Conservation (phyloP, 495 filamentous ascomycete genomes). For the Daldinia grandis region DNA sequence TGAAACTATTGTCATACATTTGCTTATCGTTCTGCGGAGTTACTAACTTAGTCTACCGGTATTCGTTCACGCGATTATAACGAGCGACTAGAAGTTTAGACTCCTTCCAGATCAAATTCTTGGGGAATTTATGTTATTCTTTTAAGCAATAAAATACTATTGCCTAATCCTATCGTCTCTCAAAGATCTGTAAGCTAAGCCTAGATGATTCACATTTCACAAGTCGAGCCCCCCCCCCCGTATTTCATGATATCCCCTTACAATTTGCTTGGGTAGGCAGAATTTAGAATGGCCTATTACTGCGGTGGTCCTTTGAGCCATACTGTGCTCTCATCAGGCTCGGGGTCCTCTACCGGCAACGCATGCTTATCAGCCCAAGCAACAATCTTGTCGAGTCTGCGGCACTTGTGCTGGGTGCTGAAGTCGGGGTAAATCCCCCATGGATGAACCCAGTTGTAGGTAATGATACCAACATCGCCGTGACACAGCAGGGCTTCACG, state of each 20-base stretch:
- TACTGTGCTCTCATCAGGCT: slow-evolving; percentile 15
- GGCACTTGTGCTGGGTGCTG: slow-evolving; percentile 12
- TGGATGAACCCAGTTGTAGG: slow-evolving; percentile 17
- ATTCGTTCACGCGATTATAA: background rate
- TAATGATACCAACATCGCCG: slow-evolving; percentile 16
- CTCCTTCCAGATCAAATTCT: background rate
- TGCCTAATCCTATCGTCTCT: background rate
- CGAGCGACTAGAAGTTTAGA: background rate
- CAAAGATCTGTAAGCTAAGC: background rate
- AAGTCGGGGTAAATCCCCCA: slow-evolving; percentile 20
- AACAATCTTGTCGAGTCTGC: slow-evolving; percentile 19
- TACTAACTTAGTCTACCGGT: too few species aligned
- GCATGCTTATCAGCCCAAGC: slow-evolving; percentile 19
- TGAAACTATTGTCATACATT: background rate
- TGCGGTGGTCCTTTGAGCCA: slow-evolving; percentile 17
- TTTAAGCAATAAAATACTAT: background rate
- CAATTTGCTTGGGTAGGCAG: background rate
- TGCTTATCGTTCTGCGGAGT: background rate
- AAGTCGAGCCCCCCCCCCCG: background rate
- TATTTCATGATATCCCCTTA: background rate
- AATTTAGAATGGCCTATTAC: background rate
- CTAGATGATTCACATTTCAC: background rate
- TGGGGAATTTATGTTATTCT: background rate
- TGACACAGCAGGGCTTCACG: slow-evolving; percentile 12
- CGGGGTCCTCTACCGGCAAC: background rate